Percentiles rank a stretch among this genome's conserved stretches.
phyloP scores from a whole-genome alignment of 495 filamentous ascomycete species.

The Aspergillus saccharolyticus region DNA sequence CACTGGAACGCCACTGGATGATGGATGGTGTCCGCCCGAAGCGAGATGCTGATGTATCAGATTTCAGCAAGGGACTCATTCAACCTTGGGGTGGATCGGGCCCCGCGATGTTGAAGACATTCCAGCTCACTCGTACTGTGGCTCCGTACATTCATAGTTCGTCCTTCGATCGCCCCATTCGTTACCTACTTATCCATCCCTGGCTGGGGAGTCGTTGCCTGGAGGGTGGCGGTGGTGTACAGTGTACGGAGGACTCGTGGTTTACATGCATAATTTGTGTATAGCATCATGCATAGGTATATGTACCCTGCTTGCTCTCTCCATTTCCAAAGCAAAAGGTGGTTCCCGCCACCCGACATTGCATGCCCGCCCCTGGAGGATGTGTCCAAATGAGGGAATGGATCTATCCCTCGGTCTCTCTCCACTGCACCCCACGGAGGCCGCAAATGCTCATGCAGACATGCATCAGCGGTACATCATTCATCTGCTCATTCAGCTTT shows the following conservation, averaged over 20 bases:
- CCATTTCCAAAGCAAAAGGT: neutral
- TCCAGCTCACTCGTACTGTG: neutral
- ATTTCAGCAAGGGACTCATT: neutral
- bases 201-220: neutral
- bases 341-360: neutral
- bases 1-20: slow-evolving; percentile 1
- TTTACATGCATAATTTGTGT: too few relatives aligned
- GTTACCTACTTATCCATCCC: neutral
- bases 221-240: neutral
- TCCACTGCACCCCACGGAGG: neutral
- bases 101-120: neutral
- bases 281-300: neutral
- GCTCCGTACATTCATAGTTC: neutral
- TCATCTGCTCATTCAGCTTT: neutral
- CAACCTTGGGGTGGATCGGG: neutral
- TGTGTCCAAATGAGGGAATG: neutral
- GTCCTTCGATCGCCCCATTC: neutral
- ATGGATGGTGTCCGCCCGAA: neutral
- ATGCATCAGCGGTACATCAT: neutral
- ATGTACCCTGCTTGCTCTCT: neutral
- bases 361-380: neutral
- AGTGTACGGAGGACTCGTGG: neutral
- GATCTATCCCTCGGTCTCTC: neutral
- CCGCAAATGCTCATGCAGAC: neutral
- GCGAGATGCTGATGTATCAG: neutral